Base-by-base conservation (phyloP, 2,329 filamentous ascomycete genomes). In the Leptographium procerum region DNA sequence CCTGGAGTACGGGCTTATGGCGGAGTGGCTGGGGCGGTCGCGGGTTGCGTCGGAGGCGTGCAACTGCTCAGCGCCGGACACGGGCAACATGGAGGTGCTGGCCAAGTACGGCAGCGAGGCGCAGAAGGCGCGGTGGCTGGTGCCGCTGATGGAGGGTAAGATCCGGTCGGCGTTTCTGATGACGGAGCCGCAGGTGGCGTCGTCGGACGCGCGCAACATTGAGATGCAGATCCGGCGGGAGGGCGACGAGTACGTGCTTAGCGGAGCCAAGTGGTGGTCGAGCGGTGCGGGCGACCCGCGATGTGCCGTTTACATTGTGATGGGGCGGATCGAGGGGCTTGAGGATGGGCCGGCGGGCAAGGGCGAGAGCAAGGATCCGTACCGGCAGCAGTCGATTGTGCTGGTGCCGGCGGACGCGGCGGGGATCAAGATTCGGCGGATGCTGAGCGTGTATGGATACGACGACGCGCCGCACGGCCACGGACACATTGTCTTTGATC, bases 261-360 rank as follows among this genome's bases (percentile, higher is more conserved):
- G 97, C 69, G 94, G 94, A 59, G 66, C 92, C 83, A 99, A 99
- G 89, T 99, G 94, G 94, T 99, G 94, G 94, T 95, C 90, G 31
- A 95, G 89, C 63, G 94, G 94, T 64, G 91, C 91, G 22, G 94
- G 94, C 60, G 94, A 99, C 74, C 88, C 87, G 60, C 83, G 92
- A 66, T 99, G 94, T 79, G 81, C 88, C 72, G 78, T 99, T 70
- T 97, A 96, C 76, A 86, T 99, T 62, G 91, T 96, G 66, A 96
- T 99, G 88, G 94, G 90, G 74, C 96, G 97, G 80, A 87, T 56
- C 22, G 43, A 24, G 33, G 47, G 33, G 9, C n/a, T 83, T 14
- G 88, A 95, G 69, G 78, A 88, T 54, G 76, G 5, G 14, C 5
- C n/a, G 22, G 10, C 22, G 22, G 14, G 33, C 33, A 14, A 36